Conservation (phyloP, 768 basidiomycete species). For the Tylopilus vinaceipallidus region DNA sequence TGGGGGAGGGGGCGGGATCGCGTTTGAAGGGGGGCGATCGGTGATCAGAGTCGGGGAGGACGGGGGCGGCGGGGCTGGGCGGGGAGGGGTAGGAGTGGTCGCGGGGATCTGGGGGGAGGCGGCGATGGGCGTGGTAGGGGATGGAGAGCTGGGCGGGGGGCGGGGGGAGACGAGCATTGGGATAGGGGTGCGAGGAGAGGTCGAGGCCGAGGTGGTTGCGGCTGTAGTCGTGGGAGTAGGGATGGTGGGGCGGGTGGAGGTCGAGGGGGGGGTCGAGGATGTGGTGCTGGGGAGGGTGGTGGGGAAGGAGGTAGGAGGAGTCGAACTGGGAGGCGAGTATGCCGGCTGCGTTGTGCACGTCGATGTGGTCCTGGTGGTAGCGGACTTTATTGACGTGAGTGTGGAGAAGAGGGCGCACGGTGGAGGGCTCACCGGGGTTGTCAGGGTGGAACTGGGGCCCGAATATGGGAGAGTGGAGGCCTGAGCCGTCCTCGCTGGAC, state of each 20-base stretch:
- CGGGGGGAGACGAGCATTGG: slow-evolving; percentile 42
- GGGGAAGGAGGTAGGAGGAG: slow-evolving; percentile 38
- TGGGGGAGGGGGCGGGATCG: slow-evolving; percentile 43
- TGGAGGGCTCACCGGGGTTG: slow-evolving; percentile 41
- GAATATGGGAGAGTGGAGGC: slow-evolving; percentile 71
- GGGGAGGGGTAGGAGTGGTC: slow-evolving; percentile 40
- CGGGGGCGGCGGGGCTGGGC: slow-evolving; percentile 15
- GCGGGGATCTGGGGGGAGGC: slow-evolving; percentile 36
- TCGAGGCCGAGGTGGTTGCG: slow-evolving; percentile 49
- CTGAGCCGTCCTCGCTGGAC: slow-evolving; percentile 76
- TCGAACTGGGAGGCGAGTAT: slow-evolving; percentile 53
- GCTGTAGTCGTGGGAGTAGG: slow-evolving; percentile 43
- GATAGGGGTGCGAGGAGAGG: slow-evolving; percentile 40
- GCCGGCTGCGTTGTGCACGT: slow-evolving; percentile 47
- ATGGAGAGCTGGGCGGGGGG: slow-evolving; percentile 26
- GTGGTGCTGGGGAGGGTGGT: slow-evolving; percentile 25
- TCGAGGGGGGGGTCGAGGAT: slow-evolving; percentile 46
- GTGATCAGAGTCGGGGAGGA: slow-evolving; percentile 24
- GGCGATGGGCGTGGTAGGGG: slow-evolving; percentile 28
- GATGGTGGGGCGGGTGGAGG: slow-evolving; percentile 35
- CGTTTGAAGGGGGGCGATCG: slow-evolving; percentile 41
- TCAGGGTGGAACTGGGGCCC: slow-evolving; percentile 45
- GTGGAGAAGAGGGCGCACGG: slow-evolving; percentile 46
- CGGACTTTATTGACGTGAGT: slow-evolving; percentile 66
- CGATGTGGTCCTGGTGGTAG: slow-evolving; percentile 46